A percentile compares a stretch with the other conserved stretches of the same genome.
Conservation (phyloP, 108 stramenopile species). For the Cyclotella distinguenda region DNA sequence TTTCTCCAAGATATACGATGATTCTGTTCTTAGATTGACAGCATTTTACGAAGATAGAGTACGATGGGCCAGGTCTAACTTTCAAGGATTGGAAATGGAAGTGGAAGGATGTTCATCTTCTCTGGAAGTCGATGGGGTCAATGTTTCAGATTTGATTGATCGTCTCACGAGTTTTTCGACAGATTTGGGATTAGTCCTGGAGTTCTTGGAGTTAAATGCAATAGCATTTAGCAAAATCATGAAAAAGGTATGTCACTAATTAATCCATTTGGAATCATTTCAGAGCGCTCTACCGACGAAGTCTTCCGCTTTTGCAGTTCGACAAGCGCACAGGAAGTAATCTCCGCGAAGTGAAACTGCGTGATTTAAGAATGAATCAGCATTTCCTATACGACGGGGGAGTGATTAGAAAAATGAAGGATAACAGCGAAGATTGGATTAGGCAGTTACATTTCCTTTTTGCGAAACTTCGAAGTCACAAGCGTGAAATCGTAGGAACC, state of each 20-base stretch:
- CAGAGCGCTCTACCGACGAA: too few relatives aligned
- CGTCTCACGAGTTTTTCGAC: conserved; percentile 33
- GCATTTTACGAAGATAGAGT: conserved; percentile 64
- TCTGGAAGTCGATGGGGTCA: neutral
- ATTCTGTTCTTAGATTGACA: conserved; percentile 49
- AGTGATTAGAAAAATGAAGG: conserved; percentile 20
- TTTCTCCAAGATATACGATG: conserved; percentile 42
- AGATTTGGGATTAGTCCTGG: conserved; percentile 43
- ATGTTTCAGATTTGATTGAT: conserved; percentile 19
- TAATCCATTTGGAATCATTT: neutral
- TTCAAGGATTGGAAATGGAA: conserved; percentile 47
- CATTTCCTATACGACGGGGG: conserved; percentile 52
- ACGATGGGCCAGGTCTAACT: conserved; percentile 54
- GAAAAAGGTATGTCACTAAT: conserved; percentile 30
- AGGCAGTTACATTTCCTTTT: conserved; percentile 14
- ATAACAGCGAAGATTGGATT: conserved; percentile 18
- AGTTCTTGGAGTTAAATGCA: conserved; percentile 42
- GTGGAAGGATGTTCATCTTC: conserved; percentile 38
- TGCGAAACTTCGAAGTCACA: conserved; percentile 3
- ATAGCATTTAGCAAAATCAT: conserved; percentile 50
- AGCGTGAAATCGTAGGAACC: neutral
- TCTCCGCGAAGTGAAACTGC: conserved; percentile 55
- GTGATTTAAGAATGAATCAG: conserved; percentile 38
- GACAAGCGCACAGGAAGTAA: conserved; percentile 47
- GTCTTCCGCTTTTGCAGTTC: too few relatives aligned